phyloP scores from a whole-genome alignment of 1,284 basidiomycete genomes.

The Ganoderma meredithae region DNA sequence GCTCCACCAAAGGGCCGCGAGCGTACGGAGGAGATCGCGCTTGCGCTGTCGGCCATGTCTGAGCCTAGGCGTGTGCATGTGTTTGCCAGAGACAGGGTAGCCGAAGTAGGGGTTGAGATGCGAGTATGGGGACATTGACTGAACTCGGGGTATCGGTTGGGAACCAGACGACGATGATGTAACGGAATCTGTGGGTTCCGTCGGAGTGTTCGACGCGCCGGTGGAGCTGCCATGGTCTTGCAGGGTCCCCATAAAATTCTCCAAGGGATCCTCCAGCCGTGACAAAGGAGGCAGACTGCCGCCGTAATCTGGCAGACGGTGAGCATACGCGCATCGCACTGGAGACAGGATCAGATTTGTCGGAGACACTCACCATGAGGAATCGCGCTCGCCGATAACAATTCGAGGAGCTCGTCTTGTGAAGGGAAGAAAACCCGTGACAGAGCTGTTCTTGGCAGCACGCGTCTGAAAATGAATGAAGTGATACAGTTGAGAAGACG shows the following conservation, averaged over 20 bases:
- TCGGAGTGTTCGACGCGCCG: constrained; percentile 3
- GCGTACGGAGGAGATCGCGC: constrained; percentile 72
- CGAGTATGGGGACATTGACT: constrained; percentile 58
- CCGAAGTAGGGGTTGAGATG: constrained; percentile 83
- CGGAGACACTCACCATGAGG: constrained; percentile 58
- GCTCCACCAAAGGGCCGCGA: constrained; percentile 70
- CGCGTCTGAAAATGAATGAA: constrained; percentile 50
- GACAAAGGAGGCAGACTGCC: constrained; percentile 57
- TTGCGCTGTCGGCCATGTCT: constrained; percentile 71
- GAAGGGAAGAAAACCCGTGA: constrained; percentile 80
- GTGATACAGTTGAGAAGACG: constrained; percentile 29
- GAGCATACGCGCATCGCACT: constrained; percentile 14
- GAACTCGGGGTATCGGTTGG: constrained; percentile 20
- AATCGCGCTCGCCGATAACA: constrained; percentile 61
- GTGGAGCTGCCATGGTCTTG: constrained; percentile 6
- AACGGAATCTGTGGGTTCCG: constrained; percentile 10
- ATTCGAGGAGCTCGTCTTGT: constrained; percentile 62
- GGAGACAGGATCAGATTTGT: constrained; percentile 15
- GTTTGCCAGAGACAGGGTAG: constrained; percentile 62
- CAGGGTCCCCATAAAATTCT: constrained; percentile 14
- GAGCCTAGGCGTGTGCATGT: constrained; percentile 46
- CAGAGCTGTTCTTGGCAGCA: constrained; percentile 74
- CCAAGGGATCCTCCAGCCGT: constrained; percentile 56
- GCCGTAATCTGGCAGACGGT: constrained; percentile 61
- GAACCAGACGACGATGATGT: constrained; percentile 1